A percentile compares a stretch with the other conserved stretches of the same genome.
phyloP scores from a whole-genome alignment of 192 early-diverging fungal genomes.

The Coemansia umbellata region DNA sequence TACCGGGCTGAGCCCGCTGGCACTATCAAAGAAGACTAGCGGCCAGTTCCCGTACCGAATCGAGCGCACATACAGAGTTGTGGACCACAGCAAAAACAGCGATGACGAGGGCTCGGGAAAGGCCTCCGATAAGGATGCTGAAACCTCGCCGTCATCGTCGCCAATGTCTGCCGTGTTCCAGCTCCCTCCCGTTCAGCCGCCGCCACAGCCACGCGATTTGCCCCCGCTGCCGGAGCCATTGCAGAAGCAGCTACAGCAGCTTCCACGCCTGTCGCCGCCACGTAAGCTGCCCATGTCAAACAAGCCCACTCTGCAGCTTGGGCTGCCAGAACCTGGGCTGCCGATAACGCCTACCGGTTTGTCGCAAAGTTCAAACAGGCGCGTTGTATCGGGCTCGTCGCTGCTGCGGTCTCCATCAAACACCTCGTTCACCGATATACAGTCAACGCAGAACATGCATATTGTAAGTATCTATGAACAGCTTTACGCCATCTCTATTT shows the following conservation, averaged over 20 bases:
- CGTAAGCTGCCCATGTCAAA: constrained; percentile 37
- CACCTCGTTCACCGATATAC: constrained; percentile 35
- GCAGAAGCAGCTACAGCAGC: constrained; percentile 43
- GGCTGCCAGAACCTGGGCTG: constrained; percentile 30
- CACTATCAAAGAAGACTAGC: constrained; percentile 11
- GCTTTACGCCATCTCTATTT: not conserved
- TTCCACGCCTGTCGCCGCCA: constrained; percentile 48
- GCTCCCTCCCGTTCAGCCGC: constrained; percentile 33
- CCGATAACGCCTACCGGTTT: constrained; percentile 25
- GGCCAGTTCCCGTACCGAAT: constrained; percentile 33
- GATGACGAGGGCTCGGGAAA: constrained; percentile 14
- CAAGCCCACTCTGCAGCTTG: constrained; percentile 33
- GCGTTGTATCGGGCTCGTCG: constrained; percentile 49
- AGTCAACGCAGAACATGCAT: constrained; percentile 45
- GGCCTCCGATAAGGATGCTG: constrained; percentile 16
- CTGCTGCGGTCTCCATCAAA: constrained; percentile 49
- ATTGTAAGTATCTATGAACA: constrained; percentile 27
- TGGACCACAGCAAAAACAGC: constrained; percentile 32
- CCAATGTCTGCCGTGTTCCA: constrained; percentile 30
- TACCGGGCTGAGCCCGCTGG: constrained; percentile 16
- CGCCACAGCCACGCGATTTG: constrained; percentile 35
- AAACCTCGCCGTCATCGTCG: constrained; percentile 30
- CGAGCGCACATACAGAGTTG: constrained; percentile 41
- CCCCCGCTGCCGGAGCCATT: constrained; percentile 41
- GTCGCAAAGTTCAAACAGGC: constrained; percentile 40